Conservation (phyloP, 306 rosid genomes). For the Trifolium fragiferum region DNA sequence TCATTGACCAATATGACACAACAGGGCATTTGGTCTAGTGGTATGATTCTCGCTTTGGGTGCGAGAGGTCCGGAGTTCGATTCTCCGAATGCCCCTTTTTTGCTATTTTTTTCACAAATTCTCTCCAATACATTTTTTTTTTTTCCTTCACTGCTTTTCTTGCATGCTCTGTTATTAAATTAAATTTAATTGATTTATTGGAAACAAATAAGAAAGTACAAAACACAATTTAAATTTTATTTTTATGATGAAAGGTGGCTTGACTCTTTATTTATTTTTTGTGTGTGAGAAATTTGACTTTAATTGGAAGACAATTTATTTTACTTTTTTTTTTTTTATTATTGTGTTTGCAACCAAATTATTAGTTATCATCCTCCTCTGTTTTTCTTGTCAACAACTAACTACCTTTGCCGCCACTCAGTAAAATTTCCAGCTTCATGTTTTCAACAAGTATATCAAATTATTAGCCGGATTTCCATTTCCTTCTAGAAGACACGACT, state of each 20-base stretch:
- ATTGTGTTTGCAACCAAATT: not conserved
- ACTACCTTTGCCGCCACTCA: not conserved
- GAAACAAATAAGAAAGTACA: too few relatives aligned
- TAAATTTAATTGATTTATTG: too few relatives aligned
- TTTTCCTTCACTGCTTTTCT: not conserved
- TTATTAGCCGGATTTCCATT: not conserved
- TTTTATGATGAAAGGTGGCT: too few relatives aligned
- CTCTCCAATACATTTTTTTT: too few relatives aligned
- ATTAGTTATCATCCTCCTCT: not conserved
- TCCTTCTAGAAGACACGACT: constrained; percentile 46
- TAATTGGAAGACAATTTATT: too few relatives aligned
- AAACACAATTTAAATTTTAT: not conserved
- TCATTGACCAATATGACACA: fast-evolving
- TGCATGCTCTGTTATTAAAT: too few relatives aligned
- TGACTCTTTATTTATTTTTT: not conserved
- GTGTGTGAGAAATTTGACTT: too few relatives aligned
- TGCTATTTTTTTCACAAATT: too few relatives aligned
- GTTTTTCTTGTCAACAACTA: not conserved
- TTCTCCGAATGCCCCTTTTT: constrained; percentile 55
- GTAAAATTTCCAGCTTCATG: not conserved
- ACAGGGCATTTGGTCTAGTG: constrained; percentile 57
- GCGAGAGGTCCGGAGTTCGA: constrained; percentile 64
- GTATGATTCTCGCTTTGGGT: constrained; percentile 45
- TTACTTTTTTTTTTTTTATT: too few relatives aligned
- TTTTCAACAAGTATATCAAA: constrained; percentile 3